Conservation (phyloP, 2,329 filamentous ascomycete species). For the Phaeomoniella chlamydospora region DNA sequence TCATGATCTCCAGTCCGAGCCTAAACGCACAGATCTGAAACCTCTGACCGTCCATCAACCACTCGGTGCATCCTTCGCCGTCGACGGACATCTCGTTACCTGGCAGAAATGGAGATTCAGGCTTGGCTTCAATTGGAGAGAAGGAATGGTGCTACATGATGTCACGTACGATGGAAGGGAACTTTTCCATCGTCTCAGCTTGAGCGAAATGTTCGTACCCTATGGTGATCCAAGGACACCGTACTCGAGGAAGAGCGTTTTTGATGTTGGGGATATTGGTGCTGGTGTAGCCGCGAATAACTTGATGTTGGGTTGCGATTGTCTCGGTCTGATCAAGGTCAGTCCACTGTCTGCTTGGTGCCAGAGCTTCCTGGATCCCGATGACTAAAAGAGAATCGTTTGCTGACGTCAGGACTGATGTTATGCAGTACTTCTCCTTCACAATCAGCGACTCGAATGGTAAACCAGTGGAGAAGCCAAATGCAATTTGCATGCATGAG, state of each 20-base stretch:
- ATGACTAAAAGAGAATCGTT: too few relatives aligned
- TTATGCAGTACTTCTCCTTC: conserved; percentile 26
- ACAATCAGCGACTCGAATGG: conserved; percentile 20
- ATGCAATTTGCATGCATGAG: conserved; percentile 28
- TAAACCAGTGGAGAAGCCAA: conserved; percentile 21
- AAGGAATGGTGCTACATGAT: conserved; percentile 27
- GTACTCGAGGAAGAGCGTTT: conserved; percentile 26
- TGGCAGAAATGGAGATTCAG: conserved; percentile 31
- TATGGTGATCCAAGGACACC: conserved; percentile 27
- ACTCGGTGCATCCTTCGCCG: conserved; percentile 19
- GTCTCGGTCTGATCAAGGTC: conserved; percentile 27
- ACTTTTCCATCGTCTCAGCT: conserved; percentile 25
- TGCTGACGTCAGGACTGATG: too few relatives aligned
- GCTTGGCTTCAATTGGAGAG: conserved; percentile 31
- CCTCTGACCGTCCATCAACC: conserved; percentile 22
- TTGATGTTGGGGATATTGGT: conserved; percentile 29
- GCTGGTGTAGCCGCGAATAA: conserved; percentile 29
- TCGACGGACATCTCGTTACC: conserved; percentile 13
- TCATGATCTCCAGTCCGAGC: conserved; percentile 14
- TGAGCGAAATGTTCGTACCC: conserved; percentile 30
- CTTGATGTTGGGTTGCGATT: conserved; percentile 26
- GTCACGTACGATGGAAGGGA: conserved; percentile 22
- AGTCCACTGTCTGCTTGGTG: too few relatives aligned
- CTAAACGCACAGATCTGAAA: conserved; percentile 18
- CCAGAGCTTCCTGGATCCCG: too few relatives aligned